Evolutionary conservation across 805 yeast species (phyloP).

Genomic region (Nakazawaea ernobii): DNA sequence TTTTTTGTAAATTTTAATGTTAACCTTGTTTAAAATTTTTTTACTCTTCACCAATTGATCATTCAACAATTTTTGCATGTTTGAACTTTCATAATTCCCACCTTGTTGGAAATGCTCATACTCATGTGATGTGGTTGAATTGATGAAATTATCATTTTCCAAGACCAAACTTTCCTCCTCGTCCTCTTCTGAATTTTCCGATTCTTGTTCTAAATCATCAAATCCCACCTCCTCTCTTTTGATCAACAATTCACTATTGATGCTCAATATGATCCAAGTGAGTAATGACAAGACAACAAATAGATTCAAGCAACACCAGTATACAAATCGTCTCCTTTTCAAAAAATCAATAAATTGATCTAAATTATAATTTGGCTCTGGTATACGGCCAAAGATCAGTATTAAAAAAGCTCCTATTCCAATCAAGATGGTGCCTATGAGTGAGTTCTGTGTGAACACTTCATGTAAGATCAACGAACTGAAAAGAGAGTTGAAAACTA

Average conservation of each 20-base stretch:
- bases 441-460: slow-evolving; percentile 50
- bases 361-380: slow-evolving; percentile 47
- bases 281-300: slow-evolving; percentile 23
- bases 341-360: slow-evolving; percentile 40
- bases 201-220: neutral
- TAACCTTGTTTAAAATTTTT: neutral
- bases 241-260: neutral
- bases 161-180: slow-evolving; percentile 2
- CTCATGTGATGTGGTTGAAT: slow-evolving; percentile 4
- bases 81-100: neutral
- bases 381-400: slow-evolving; percentile 63
- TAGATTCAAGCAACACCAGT: slow-evolving; percentile 47
- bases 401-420: slow-evolving; percentile 71
- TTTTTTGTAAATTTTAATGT: neutral
- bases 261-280: slow-evolving; percentile 20
- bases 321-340: slow-evolving; percentile 39
- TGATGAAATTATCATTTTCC: slow-evolving; percentile 7
- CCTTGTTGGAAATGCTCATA: slow-evolving; percentile 7
- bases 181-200: neutral
- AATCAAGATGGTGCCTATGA: slow-evolving; percentile 62
- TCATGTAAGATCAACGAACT: slow-evolving; percentile 67
- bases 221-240: neutral
- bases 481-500: slow-evolving; percentile 79
- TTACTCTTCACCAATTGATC: neutral
- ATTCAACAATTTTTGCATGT: neutral